Evolutionary conservation across 1,284 basidiomycete species (phyloP).

Genomic region (Cutaneotrichosporon cavernicola): DNA sequence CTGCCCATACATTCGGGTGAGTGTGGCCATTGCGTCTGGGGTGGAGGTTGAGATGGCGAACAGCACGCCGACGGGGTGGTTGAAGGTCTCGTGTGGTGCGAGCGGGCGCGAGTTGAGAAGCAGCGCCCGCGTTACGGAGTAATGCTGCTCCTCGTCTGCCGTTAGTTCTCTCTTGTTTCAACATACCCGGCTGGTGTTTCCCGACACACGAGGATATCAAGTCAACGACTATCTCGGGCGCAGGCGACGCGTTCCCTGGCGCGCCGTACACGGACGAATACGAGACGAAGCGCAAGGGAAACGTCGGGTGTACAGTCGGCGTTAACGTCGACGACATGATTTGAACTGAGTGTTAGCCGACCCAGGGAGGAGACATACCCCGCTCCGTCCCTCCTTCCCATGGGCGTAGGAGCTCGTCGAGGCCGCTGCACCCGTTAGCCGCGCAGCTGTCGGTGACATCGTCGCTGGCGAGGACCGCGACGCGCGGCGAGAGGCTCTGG

Average conservation of each 20-base stretch:
- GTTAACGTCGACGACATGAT: constrained; percentile 49
- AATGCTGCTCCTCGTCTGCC: constrained; percentile 49
- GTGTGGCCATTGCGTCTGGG: constrained; percentile 43
- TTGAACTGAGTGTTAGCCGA: constrained; percentile 37
- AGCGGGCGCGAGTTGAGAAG: constrained; percentile 48
- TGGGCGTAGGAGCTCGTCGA: constrained; percentile 52
- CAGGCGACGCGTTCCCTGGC: constrained; percentile 33
- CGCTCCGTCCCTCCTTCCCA: constrained; percentile 51
- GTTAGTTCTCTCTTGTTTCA: background rate
- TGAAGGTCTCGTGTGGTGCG: constrained; percentile 52
- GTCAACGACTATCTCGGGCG: constrained; percentile 51
- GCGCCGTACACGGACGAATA: constrained; percentile 43
- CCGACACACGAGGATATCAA: constrained; percentile 37
- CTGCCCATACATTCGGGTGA: constrained; percentile 41
- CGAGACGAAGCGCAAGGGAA: constrained; percentile 50
- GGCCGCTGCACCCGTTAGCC: constrained; percentile 49
- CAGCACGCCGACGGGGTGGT: constrained; percentile 51
- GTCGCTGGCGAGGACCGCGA: constrained; percentile 50
- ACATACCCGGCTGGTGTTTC: constrained; percentile 18
- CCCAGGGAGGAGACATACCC: constrained; percentile 34
- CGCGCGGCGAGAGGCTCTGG: constrained; percentile 50
- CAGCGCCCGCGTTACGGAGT: constrained; percentile 48
- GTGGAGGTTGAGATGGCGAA: constrained; percentile 49
- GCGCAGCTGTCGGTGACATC: constrained; percentile 49
- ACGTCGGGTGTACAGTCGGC: constrained; percentile 50